Percentiles rank a stretch among this genome's conserved stretches.
phyloP scores from a whole-genome alignment of 2,329 filamentous ascomycete species.

The Colletotrichum sp. region DNA sequence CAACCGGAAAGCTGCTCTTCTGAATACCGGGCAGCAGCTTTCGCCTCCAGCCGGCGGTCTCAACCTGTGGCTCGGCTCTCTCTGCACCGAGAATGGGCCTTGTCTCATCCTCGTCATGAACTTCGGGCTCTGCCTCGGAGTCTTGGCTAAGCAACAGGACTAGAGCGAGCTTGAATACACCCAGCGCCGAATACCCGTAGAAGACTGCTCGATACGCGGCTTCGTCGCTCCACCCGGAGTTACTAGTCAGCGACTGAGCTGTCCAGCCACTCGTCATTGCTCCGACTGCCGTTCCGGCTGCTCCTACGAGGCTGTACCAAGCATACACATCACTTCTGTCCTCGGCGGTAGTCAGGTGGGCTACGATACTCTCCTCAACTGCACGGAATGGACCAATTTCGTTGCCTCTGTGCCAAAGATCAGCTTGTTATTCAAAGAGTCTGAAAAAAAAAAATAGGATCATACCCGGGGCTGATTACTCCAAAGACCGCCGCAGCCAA shows the following conservation, averaged over 20 bases:
- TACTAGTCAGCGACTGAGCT: not conserved
- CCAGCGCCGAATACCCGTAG: not conserved
- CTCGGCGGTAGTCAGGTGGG: not conserved
- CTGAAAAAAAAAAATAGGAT: fast-evolving
- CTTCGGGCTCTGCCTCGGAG: not conserved
- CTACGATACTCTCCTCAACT: not conserved
- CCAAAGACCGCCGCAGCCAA: not conserved
- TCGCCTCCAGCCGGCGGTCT: not conserved
- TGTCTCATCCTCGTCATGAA: not conserved
- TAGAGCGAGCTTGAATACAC: not conserved
- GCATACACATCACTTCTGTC: not conserved
- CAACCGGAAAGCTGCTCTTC: not conserved
- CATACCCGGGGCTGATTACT: not conserved
- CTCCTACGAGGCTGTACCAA: not conserved
- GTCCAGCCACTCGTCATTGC: not conserved
- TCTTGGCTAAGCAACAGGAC: not conserved
- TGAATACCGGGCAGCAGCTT: not conserved
- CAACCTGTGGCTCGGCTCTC: not conserved
- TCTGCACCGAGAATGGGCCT: not conserved
- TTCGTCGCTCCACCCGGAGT: not conserved
- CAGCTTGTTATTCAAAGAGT: not conserved
- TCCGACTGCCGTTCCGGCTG: not conserved
- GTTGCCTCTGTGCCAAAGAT: not conserved
- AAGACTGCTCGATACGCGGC: not conserved
- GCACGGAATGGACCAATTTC: not conserved